phyloP scores from a whole-genome alignment of 139 green algal species.

The Chlamydomonas eustigma region DNA sequence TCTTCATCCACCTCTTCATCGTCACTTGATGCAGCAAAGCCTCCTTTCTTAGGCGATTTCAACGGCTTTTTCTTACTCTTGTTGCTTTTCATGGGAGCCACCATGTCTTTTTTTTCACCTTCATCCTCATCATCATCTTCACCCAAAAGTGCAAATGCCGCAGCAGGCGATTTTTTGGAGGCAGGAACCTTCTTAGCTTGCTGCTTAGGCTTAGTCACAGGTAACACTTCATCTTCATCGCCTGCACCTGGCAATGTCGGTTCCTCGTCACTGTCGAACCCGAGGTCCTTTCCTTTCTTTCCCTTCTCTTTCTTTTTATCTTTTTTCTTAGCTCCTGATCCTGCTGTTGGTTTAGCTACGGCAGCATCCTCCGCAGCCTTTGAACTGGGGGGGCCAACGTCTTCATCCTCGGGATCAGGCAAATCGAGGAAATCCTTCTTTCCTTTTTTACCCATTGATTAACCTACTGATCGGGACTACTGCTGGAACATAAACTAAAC shows the following conservation, averaged over 20 bases:
- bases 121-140: conserved; percentile 39
- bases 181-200: conserved; percentile 32
- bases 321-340: conserved; percentile 6
- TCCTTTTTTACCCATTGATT: conserved; percentile 44
- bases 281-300: conserved; percentile 56
- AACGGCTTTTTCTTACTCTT: conserved; percentile 10
- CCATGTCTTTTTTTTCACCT: too few relatives aligned
- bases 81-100: not conserved
- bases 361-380: not conserved
- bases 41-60: conserved; percentile 11
- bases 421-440: conserved; percentile 29
- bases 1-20: conserved; percentile 29
- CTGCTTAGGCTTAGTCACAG: conserved; percentile 38
- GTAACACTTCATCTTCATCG: conserved; percentile 46
- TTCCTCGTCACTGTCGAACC: conserved; percentile 44
- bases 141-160: conserved; percentile 52
- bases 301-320: conserved; percentile 62
- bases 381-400: conserved; percentile 1
- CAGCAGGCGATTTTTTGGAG: conserved; percentile 23
- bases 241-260: conserved; percentile 9
- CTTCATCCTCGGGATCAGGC: conserved; percentile 19
- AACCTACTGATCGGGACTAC: not conserved
- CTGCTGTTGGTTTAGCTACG: conserved; percentile 15
- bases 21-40: conserved; percentile 34
- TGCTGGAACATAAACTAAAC: too few relatives aligned